Evolutionary conservation across 169 alveolate genomes (phyloP).

Genomic region (Blepharisma undulans): DNA sequence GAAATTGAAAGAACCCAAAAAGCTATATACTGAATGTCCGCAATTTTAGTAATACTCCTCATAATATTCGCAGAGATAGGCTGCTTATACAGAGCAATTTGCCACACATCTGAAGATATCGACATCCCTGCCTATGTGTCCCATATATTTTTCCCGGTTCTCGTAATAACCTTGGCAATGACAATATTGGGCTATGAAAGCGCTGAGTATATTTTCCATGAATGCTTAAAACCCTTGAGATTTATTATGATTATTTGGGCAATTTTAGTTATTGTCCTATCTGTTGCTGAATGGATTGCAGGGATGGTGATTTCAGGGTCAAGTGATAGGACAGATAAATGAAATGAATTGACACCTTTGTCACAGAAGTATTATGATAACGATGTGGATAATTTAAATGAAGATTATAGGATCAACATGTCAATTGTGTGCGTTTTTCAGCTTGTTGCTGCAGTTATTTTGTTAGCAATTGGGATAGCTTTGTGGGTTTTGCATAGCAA

Average conservation of each 20-base stretch:
- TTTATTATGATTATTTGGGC: not conserved
- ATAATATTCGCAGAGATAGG: not conserved
- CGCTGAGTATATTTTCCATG: not conserved
- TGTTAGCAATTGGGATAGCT: not conserved
- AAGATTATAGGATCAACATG: slow-evolving; percentile 21
- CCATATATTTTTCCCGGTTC: slow-evolving; percentile 23
- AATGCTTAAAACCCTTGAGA: not conserved
- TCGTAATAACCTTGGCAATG: not conserved
- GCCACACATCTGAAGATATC: slow-evolving; percentile 40
- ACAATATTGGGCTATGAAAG: not conserved
- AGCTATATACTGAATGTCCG: slow-evolving; percentile 17
- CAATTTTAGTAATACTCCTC: not conserved
- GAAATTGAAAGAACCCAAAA: slow-evolving; percentile 28
- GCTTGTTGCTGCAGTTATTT: slow-evolving; percentile 16
- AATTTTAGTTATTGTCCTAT: not conserved
- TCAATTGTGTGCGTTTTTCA: not conserved
- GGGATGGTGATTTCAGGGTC: slow-evolving; percentile 21
- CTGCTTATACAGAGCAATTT: slow-evolving; percentile 18
- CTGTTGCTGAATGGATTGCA: slow-evolving; percentile 19
- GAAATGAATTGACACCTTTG: slow-evolving; percentile 40
- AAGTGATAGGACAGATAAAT: not conserved
- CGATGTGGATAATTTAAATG: slow-evolving; percentile 22
- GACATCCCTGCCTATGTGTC: slow-evolving; percentile 34
- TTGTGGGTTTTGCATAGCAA: slow-evolving; percentile 26
- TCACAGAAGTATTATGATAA: slow-evolving; percentile 23